Evolutionary conservation across 2,329 filamentous ascomycete genomes (phyloP), one percentile per base, ranked within the genome.

Genomic region (Xylariaceae sp.): DNA sequence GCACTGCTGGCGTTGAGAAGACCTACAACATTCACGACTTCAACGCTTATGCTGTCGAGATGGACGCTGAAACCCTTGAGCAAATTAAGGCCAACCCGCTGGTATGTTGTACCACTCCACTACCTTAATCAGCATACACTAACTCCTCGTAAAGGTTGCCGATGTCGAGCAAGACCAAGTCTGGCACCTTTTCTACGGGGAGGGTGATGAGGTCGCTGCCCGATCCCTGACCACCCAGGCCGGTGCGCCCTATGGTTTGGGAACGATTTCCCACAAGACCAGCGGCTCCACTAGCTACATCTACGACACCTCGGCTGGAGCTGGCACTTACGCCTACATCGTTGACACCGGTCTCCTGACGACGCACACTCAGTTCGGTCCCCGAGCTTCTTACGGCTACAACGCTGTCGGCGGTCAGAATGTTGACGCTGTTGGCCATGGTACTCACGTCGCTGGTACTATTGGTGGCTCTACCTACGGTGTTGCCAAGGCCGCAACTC

Each of bases 341-440:
- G 71, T 86, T 49, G 83, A 86, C 69, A 83, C 78, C 0, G 82
- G 83, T 44, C 75, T 85, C 41, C 72, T 74, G 16, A 73, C 71
- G 29, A 64, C 68, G 2, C 82, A 86, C 69, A 43, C 52, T 6
- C 68, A 79, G 49, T 80, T 80, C 47, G 72, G 72, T 29, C 70
- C 71, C 4, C 74, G 78, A n/a, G 78, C 76, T 8, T 67, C 62
- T 11, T 65, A 72, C 24, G 68, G 64, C 12, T 68, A 69, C 58
- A 69, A 70, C 45, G 67, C 66, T 23, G 67, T 71, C 24, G 66
- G 68, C 23, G 67, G 68, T 16, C 49, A 45, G 29, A 68, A 70
- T 11, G 58, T 65, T 12, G 77, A 80, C 66, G 62, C 55, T 7
- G 61, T 69, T 6, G 79, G 79, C 23, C 78, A 81, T 57, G 79